These are phyloP conservation scores for Pugionium cornutum DNA, from an alignment of 345 rosid species.

Conservation along the genomic window DNA sequence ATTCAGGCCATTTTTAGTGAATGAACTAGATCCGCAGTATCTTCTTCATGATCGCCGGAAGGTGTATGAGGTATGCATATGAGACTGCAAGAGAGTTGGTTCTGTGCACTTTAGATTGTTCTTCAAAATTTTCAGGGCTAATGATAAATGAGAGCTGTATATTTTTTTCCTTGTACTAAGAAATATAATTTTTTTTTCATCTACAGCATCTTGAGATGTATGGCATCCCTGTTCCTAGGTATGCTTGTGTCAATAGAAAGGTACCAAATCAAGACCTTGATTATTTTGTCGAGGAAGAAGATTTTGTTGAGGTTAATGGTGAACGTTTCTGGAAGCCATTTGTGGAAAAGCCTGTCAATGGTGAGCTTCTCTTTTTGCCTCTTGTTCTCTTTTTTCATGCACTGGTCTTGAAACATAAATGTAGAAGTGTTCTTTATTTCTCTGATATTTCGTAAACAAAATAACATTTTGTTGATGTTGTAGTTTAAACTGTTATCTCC, in stretches of 20 bases:
- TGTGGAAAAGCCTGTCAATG: constrained; percentile 98
- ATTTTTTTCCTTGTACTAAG: constrained; percentile 13
- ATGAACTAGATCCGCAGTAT: constrained; percentile 89
- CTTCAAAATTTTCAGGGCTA: not conserved
- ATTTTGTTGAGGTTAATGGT: constrained; percentile 95
- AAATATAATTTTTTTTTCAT: constrained; percentile 33
- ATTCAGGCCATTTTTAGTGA: constrained; percentile 87
- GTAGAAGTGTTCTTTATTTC: not conserved
- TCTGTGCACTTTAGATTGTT: not conserved
- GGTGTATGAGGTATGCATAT: constrained; percentile 82
- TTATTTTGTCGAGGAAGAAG: constrained; percentile 91
- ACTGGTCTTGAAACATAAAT: not conserved
- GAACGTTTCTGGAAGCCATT: constrained; percentile 98
- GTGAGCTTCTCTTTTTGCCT: constrained; percentile 47
- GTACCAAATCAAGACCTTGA: constrained; percentile 83
- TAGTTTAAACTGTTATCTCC: not conserved
- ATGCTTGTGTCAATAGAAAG: constrained; percentile 89
- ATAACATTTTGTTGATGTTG: not conserved
- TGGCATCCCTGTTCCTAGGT: constrained; percentile 98
- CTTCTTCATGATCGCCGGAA: constrained; percentile 98
- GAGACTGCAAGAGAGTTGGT: constrained; percentile 26
- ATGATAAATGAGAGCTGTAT: not conserved
- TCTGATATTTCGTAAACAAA: not conserved
- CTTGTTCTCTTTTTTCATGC: not conserved
- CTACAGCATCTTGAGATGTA: constrained; percentile 74